phyloP scores from a whole-genome alignment of 2,329 filamentous ascomycete genomes.

The Fusarium austroafricanum region DNA sequence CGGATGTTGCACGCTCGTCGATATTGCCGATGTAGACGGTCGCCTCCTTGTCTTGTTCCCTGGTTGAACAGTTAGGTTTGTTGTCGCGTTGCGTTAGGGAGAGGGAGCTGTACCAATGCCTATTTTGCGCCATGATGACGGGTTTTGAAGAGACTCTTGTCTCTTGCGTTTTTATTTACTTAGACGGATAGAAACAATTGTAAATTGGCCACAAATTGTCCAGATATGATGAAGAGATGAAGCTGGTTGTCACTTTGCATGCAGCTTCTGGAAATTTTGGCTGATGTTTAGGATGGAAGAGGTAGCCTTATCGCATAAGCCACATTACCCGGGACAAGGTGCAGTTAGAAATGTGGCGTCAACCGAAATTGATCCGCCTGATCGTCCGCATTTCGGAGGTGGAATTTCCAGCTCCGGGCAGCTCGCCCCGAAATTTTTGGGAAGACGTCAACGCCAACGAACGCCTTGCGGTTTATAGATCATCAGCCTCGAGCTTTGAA shows the following conservation, averaged over 20 bases:
- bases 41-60: constrained; percentile 98
- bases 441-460: constrained; percentile 24
- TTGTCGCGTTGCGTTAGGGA: constrained; percentile 4
- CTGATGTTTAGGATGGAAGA: constrained; percentile 28
- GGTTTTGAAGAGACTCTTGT: constrained; percentile 23
- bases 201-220: constrained; percentile 3
- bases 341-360: constrained; percentile 11
- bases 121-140: constrained; percentile 71
- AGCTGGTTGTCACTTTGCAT: constrained; percentile 20
- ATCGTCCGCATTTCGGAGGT: constrained; percentile 23
- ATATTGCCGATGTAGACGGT: constrained; percentile 99
- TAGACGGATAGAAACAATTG: not conserved
- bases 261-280: constrained; percentile 46
- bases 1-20: constrained; percentile 92
- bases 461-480: constrained; percentile 20
- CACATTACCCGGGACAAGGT: constrained; percentile 10
- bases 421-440: constrained; percentile 42
- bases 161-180: not conserved
- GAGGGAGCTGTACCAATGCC: constrained; percentile 74
- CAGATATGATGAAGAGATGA: constrained; percentile 3
- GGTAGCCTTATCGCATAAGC: constrained; percentile 31
- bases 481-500: constrained; percentile 33
- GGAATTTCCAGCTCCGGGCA: constrained; percentile 43
- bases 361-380: constrained; percentile 49
- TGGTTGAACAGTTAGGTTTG: constrained; percentile 52